These are phyloP conservation scores for Auricularia cornea DNA, from an alignment of 768 basidiomycete genomes.

Conservation along the genomic window DNA sequence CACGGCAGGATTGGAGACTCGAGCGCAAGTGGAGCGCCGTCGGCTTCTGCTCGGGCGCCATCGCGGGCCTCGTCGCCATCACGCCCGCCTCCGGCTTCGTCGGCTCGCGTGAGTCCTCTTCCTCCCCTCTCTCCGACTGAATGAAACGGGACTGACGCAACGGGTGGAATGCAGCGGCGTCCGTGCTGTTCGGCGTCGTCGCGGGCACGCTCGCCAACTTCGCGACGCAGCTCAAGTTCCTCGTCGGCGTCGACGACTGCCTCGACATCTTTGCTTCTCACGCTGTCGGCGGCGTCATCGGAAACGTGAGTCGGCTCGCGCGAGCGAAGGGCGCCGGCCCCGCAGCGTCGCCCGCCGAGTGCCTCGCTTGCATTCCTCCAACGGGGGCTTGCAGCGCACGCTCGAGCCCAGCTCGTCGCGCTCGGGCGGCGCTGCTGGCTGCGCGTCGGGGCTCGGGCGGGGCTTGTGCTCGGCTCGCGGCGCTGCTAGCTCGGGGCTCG, in stretches of 20 bases:
- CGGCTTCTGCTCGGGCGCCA: constrained; percentile 93
- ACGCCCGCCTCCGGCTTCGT: constrained; percentile 81
- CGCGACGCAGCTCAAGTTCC: constrained; percentile 89
- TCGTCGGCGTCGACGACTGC: constrained; percentile 67
- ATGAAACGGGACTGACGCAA: background rate
- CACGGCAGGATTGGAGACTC: constrained; percentile 88
- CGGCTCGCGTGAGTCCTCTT: constrained; percentile 51
- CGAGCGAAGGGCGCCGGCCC: no score
- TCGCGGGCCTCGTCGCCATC: constrained; percentile 83
- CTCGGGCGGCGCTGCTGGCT: no score
- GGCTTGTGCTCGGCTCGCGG: no score
- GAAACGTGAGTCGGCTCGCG: constrained; percentile 44
- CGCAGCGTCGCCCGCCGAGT: no score
- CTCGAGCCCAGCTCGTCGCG: no score
- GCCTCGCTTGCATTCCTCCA: no score
- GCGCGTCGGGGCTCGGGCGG: no score
- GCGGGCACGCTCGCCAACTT: constrained; percentile 85
- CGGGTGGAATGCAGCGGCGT: constrained; percentile 43
- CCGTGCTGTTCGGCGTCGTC: constrained; percentile 78
- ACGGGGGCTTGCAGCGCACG: no score
- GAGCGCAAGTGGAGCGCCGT: constrained; percentile 91
- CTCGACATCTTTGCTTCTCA: constrained; percentile 90
- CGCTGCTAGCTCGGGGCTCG: no score
- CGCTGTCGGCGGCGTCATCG: constrained; percentile 67
- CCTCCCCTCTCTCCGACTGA: constrained; percentile 6